These are phyloP conservation scores for Cystobasidiaceae sp. DNA, from an alignment of 1,284 basidiomycete genomes.

Conservation along the genomic window DNA sequence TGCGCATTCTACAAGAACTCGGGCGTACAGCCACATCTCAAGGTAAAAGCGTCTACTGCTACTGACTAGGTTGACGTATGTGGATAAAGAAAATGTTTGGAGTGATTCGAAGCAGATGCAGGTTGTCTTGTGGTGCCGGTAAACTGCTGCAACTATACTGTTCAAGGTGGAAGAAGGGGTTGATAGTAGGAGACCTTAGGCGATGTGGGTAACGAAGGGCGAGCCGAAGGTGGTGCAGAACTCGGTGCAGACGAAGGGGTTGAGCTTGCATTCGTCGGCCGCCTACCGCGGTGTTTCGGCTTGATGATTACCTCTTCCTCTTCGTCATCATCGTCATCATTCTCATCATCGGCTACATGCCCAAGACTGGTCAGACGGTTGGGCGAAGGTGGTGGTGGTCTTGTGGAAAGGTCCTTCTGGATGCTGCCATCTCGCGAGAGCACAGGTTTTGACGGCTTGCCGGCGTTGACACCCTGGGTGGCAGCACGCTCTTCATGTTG, in stretches of 20 bases:
- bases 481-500: not conserved
- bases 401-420: not conserved
- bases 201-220: conserved; percentile 6
- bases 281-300: conserved; percentile 4
- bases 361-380: not conserved
- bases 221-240: not conserved
- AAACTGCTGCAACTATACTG: no score
- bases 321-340: conserved; percentile 26
- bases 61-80: not conserved
- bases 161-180: not conserved
- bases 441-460: not conserved
- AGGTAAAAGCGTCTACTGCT: no score
- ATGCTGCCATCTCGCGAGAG: conserved; percentile 26
- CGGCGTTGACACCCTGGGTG: not conserved
- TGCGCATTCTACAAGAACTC: no score
- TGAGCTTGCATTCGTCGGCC: conserved; percentile 12
- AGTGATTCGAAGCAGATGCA: no score
- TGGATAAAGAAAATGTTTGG: not conserved
- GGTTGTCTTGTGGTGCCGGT: no score
- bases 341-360: conserved; percentile 22
- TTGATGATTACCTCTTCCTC: conserved; percentile 30
- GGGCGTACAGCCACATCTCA: no score
- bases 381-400: conserved; percentile 8
- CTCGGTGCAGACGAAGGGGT: no score
- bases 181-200: not conserved